Evolutionary conservation across 2,329 filamentous ascomycete species (phyloP).

Genomic region (Neocatenulostroma microsporum): DNA sequence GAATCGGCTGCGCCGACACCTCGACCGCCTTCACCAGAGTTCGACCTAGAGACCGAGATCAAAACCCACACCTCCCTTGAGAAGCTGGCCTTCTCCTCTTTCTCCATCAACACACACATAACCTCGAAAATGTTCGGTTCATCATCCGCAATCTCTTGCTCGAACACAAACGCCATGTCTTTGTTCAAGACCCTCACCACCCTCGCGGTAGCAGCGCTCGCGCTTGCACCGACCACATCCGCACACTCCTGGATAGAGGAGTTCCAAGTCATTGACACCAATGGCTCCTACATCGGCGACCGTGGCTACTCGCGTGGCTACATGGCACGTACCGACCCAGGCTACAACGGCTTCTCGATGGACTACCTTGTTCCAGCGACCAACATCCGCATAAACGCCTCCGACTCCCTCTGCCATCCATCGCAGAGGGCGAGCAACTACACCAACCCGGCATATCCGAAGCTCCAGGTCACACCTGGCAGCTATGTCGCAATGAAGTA

Average conservation of each 20-base stretch:
- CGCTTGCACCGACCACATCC: constrained; percentile 17
- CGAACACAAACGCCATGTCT: constrained; percentile 6
- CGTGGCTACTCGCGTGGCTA: constrained; percentile 71
- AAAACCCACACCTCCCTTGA: too few species aligned
- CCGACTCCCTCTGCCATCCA: constrained; percentile 56
- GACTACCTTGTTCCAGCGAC: constrained; percentile 54
- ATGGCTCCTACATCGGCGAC: constrained; percentile 64
- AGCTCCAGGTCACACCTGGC: constrained; percentile 50
- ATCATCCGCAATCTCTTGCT: neutral
- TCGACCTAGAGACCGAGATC: too few species aligned
- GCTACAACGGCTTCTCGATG: constrained; percentile 50
- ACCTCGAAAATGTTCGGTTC: too few species aligned
- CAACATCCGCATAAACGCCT: constrained; percentile 41
- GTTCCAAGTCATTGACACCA: constrained; percentile 60
- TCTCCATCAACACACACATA: neutral
- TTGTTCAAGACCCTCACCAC: constrained; percentile 1
- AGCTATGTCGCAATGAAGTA: constrained; percentile 44
- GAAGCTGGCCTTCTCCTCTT: constrained; percentile 6
- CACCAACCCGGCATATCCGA: constrained; percentile 51
- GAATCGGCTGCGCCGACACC: neutral
- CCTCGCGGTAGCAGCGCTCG: constrained; percentile 17
- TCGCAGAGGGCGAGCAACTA: constrained; percentile 52
- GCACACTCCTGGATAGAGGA: constrained; percentile 82
- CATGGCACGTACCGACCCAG: constrained; percentile 48
- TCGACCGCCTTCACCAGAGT: neutral